Conservation (phyloP, 1,139 yeast species). For the Suhomyces bribrorum region DNA sequence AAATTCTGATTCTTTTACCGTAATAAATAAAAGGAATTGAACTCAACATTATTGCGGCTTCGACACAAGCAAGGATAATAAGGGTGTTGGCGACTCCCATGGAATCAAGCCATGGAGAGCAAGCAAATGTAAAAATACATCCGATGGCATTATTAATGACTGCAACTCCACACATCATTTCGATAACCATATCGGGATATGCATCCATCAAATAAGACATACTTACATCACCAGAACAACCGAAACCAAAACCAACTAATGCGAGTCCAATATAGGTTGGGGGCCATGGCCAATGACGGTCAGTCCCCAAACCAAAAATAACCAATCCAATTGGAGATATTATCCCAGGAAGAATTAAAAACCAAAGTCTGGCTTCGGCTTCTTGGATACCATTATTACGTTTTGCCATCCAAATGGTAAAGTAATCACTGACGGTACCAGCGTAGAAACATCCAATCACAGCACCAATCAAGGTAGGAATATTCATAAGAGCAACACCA, state of each 20-base stretch:
- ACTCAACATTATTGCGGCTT: conserved; percentile 28
- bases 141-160: conserved; percentile 40
- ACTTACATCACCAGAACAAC: conserved; percentile 40
- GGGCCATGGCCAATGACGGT: conserved; percentile 33
- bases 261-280: conserved; percentile 39
- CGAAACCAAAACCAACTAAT: conserved; percentile 39
- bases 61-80: conserved; percentile 37
- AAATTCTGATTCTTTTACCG: conserved; percentile 37
- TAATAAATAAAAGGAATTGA: conserved; percentile 32
- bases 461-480: conserved; percentile 42
- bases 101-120: conserved; percentile 39
- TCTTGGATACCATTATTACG: conserved; percentile 39
- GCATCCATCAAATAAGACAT: conserved; percentile 44
- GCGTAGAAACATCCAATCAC: conserved; percentile 42
- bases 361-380: conserved; percentile 39
- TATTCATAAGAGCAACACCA: conserved; percentile 39
- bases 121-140: conserved; percentile 42
- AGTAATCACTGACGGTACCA: conserved; percentile 39
- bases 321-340: conserved; percentile 39
- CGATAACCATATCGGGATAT: conserved; percentile 41
- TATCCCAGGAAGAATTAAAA: conserved; percentile 36
- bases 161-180: conserved; percentile 40
- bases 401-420: conserved; percentile 41
- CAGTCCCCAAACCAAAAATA: conserved; percentile 39
- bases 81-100: conserved; percentile 38